Evolutionary conservation across 73 alveolate genomes (phyloP).

Genomic region (Paramecium caudatum): DNA sequence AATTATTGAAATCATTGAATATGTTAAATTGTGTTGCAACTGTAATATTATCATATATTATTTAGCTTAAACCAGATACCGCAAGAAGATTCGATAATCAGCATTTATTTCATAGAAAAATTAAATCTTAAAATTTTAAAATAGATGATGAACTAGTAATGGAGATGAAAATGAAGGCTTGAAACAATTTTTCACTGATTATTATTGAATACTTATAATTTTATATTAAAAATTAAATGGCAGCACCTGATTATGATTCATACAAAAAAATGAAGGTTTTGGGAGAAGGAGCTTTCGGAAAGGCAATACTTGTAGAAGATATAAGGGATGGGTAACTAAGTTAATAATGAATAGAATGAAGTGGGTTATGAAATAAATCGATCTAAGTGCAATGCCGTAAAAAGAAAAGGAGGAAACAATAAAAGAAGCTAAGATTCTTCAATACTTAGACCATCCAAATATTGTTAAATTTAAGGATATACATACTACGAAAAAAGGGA

Average conservation of each 20-base stretch:
- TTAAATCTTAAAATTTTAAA: background rate
- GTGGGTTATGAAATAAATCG: constrained; percentile 84
- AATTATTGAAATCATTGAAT: background rate
- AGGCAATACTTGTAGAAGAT: constrained; percentile 80
- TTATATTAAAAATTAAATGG: background rate
- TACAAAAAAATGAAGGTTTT: constrained; percentile 74
- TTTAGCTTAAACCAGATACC: background rate
- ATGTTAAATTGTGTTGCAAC: constrained; percentile 15
- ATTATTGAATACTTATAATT: background rate
- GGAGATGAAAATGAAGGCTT: background rate
- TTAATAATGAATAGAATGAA: constrained; percentile 4
- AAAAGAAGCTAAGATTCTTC: constrained; percentile 83
- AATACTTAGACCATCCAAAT: constrained; percentile 91
- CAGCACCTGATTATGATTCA: background rate
- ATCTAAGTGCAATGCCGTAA: constrained; percentile 80
- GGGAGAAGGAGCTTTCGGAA: constrained; percentile 86
- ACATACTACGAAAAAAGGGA: constrained; percentile 86
- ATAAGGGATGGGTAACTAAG: constrained; percentile 62
- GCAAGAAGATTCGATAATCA: background rate
- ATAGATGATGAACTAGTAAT: background rate
- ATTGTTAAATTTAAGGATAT: constrained; percentile 90
- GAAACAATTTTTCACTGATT: background rate
- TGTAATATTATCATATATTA: background rate
- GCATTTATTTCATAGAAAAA: constrained; percentile 5
- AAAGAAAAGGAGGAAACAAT: constrained; percentile 86